Base-by-base conservation (phyloP, 495 filamentous ascomycete species). In the Articulospora tetracladia region DNA sequence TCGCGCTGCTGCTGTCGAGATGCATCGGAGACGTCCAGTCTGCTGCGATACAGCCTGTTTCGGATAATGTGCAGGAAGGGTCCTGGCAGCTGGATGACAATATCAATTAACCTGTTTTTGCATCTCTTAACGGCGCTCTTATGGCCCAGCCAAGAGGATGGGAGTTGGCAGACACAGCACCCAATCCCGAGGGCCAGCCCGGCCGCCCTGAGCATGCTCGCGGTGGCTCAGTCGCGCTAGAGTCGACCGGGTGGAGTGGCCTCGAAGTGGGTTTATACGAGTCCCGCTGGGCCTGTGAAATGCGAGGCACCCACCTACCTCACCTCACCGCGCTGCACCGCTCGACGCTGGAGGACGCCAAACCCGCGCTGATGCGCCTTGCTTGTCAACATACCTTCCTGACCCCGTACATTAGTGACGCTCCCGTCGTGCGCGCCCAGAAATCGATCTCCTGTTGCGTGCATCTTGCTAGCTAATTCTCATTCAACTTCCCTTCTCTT, bases 161-260 rank as follows among this genome's bases (percentile, higher is more conserved):
- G 17, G 39, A 44, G 11, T 12, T 12, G 39, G 39, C 8, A 19
- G 3, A 11, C 8, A 17, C 15, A 44, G 39, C 39, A 44, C 10
- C 39, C 39, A n/a, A n/a, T n/a, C n/a, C n/a, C n/a, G n/a, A n/a
- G n/a, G n/a, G n/a, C n/a, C n/a, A n/a, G n/a, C n/a, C n/a, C n/a
- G n/a, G n/a, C n/a, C n/a, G n/a, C n/a, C n/a, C n/a, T n/a, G n/a
- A n/a, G n/a, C n/a, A n/a, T n/a, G n/a, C n/a, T 44, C 15, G 17
- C 8, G 25, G 51, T 54, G 51, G 51, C 51, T 54, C 51, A 54
- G 51, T 28, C 28, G 19, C 25, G 25, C 51, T 34, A 30, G 10
- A n/a, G n/a, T n/a, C n/a, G n/a, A n/a, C n/a, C n/a, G n/a, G n/a
- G n/a, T n/a, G n/a, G n/a, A n/a, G n/a, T n/a, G n/a, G n/a, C n/a